Conservation (phyloP, 352 stramenopile species). For the Phytophthora pistaciae region DNA sequence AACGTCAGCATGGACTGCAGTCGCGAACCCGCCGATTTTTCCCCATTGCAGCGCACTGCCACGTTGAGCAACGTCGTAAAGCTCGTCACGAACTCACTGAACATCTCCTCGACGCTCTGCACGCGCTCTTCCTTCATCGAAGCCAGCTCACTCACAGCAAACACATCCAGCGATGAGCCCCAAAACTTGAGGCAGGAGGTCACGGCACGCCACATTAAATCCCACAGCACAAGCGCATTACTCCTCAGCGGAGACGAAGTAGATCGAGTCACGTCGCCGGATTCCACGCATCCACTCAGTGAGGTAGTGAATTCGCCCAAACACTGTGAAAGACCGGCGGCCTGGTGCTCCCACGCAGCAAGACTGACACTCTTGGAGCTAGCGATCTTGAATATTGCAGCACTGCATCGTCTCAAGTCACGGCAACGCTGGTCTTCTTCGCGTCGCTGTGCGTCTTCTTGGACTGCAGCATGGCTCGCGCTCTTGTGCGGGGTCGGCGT, state of each 20-base stretch:
- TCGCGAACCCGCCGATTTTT: constrained; percentile 2
- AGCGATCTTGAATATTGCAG: constrained; percentile 20
- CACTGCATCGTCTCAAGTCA: constrained; percentile 30
- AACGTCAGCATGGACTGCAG: constrained; percentile 26
- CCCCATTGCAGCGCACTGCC: constrained; percentile 1
- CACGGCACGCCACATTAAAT: constrained; percentile 43
- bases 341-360: constrained; percentile 26
- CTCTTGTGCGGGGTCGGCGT: background rate
- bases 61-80: constrained; percentile 24
- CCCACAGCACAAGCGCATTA: constrained; percentile 38
- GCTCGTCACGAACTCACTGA: constrained; percentile 5
- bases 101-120: constrained; percentile 9
- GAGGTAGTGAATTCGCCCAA: constrained; percentile 22
- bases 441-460: background rate
- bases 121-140: constrained; percentile 23
- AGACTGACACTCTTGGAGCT: constrained; percentile 8
- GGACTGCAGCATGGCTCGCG: background rate
- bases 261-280: constrained; percentile 12
- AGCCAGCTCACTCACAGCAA: constrained; percentile 17
- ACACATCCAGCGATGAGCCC: constrained; percentile 16
- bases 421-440: constrained; percentile 6
- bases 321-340: constrained; percentile 8
- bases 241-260: constrained; percentile 12
- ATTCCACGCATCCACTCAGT: constrained; percentile 8
- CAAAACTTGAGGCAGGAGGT: constrained; percentile 35